Evolutionary conservation across 257 asterid genomes (phyloP).

Genomic region (Primulina huaijiensis): DNA sequence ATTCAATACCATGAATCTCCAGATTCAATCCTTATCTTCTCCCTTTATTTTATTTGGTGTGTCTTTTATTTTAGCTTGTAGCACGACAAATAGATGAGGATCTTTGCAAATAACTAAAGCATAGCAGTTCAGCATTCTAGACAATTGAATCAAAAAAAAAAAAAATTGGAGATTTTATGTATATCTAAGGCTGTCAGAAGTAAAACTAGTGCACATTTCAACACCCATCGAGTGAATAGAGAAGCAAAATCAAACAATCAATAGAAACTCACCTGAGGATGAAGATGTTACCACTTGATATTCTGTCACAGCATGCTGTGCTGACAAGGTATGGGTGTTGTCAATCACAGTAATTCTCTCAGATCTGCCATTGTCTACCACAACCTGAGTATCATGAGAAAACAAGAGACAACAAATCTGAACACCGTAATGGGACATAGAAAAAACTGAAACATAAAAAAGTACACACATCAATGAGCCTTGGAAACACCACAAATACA

Average conservation of each 20-base stretch:
- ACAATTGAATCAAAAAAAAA: background rate
- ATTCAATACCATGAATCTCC: background rate
- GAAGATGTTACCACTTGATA: conserved; percentile 72
- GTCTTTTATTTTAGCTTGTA: background rate
- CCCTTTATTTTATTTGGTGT: background rate
- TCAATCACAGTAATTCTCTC: conserved; percentile 71
- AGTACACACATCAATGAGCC: conserved; percentile 8
- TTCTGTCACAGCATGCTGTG: conserved; percentile 79
- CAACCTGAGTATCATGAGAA: conserved; percentile 44
- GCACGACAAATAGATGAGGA: background rate
- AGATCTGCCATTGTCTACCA: conserved; percentile 72
- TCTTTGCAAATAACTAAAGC: background rate
- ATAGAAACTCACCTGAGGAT: conserved; percentile 44
- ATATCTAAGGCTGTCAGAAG: background rate
- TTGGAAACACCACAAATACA: background rate
- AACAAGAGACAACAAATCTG: background rate
- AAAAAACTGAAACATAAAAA: conserved; percentile 5
- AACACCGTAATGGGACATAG: background rate
- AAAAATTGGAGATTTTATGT: background rate
- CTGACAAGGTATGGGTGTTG: conserved; percentile 40
- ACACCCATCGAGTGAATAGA: background rate
- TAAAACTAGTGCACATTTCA: background rate
- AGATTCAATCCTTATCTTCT: no score
- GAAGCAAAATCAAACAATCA: conserved; percentile 4
- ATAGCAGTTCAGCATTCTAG: background rate